Evolutionary conservation across 2,329 filamentous ascomycete genomes (phyloP).

Genomic region (Penicillium crustosum): DNA sequence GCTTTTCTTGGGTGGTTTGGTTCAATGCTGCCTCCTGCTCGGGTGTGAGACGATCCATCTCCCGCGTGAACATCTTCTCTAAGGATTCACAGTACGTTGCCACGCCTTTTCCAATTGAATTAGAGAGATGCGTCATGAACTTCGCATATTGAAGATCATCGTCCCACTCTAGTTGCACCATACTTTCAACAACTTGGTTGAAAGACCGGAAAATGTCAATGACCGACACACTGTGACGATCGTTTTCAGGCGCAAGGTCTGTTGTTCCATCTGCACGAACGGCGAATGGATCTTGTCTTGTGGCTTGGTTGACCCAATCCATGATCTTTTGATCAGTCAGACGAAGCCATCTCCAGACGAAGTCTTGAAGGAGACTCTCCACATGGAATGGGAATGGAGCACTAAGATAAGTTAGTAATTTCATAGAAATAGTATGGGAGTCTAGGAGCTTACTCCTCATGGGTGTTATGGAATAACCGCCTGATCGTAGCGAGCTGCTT

Average conservation of each 20-base stretch:
- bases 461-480: conserved; percentile 70
- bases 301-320: conserved; percentile 82
- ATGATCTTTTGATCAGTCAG: conserved; percentile 76
- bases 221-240: conserved; percentile 88
- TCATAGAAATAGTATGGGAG: background rate
- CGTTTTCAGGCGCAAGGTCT: conserved; percentile 68
- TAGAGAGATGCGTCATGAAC: conserved; percentile 93
- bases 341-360: conserved; percentile 94
- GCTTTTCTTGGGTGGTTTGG: conserved; percentile 85
- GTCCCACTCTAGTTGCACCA: conserved; percentile 84
- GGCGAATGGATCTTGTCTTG: conserved; percentile 85
- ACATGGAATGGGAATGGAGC: conserved; percentile 79
- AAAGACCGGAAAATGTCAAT: conserved; percentile 94
- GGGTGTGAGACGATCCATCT: conserved; percentile 90
- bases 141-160: conserved; percentile 91
- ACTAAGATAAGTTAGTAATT: conserved; percentile 37
- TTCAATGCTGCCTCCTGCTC: conserved; percentile 77
- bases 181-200: conserved; percentile 84
- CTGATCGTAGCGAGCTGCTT: conserved; percentile 83
- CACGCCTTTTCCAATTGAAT: conserved; percentile 78
- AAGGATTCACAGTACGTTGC: conserved; percentile 88
- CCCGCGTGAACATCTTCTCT: conserved; percentile 78
- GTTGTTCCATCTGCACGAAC: conserved; percentile 66
- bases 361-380: conserved; percentile 80
- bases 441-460: conserved; percentile 56